Conservation (phyloP, 768 basidiomycete species). For the Chiua virens region DNA sequence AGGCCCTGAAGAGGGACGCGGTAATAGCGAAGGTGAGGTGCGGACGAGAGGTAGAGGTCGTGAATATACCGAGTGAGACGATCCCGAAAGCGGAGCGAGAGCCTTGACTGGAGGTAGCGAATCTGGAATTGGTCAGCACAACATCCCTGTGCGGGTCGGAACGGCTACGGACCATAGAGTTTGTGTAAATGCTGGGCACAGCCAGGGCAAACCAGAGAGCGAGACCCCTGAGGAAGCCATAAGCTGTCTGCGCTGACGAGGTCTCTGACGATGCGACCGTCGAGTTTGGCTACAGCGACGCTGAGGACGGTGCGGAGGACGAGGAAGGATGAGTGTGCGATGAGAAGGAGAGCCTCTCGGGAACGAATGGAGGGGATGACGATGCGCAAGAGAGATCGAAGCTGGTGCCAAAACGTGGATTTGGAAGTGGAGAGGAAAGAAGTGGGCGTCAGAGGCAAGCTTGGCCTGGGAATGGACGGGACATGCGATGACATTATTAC, state of each 20-base stretch:
- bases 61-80: conserved; percentile 88
- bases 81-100: conserved; percentile 80
- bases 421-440: conserved; percentile 62
- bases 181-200: conserved; percentile 92
- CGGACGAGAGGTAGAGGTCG: conserved; percentile 84
- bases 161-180: conserved; percentile 70
- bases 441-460: conserved; percentile 50
- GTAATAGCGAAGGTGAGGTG: conserved; percentile 73
- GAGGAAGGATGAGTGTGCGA: conserved; percentile 82
- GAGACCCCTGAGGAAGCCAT: conserved; percentile 79
- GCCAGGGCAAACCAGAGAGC: conserved; percentile 89
- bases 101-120: conserved; percentile 82
- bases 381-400: conserved; percentile 70
- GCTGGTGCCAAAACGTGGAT: conserved; percentile 76
- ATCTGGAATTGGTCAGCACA: conserved; percentile 49
- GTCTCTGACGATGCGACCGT: conserved; percentile 87
- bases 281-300: conserved; percentile 82
- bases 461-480: conserved; percentile 59
- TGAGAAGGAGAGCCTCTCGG: conserved; percentile 72
- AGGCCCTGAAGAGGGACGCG: conserved; percentile 65
- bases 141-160: background rate
- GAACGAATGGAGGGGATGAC: conserved; percentile 62
- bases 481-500: conserved; percentile 59
- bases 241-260: conserved; percentile 84
- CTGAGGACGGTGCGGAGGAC: conserved; percentile 85